Conservation (phyloP, 1,139 yeast genomes). For the Lodderomyces theae region DNA sequence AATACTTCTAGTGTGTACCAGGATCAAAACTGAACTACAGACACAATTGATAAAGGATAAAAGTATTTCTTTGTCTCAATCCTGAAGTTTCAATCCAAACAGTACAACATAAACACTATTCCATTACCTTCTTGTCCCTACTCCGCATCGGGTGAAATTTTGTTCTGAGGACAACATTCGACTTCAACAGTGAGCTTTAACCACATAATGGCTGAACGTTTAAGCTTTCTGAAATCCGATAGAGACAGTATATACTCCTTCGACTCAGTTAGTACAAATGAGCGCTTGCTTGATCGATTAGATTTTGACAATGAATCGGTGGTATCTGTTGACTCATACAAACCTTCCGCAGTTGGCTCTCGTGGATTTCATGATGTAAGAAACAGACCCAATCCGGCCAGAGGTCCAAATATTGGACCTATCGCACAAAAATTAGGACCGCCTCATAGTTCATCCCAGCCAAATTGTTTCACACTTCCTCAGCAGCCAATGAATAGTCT, state of each 20-base stretch:
- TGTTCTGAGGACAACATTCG: no score
- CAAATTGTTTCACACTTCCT: constrained; percentile 5
- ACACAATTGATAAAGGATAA: no score
- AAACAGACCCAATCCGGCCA: neutral
- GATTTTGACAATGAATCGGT: constrained; percentile 25
- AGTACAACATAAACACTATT: no score
- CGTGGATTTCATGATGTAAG: neutral
- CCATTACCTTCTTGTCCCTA: no score
- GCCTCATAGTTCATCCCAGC: neutral
- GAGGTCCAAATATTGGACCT: neutral
- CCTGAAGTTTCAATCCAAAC: no score
- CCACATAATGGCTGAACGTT: neutral
- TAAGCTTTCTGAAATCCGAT: constrained; percentile 7
- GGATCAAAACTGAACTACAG: no score
- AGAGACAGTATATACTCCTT: constrained; percentile 35
- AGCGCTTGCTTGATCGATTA: constrained; percentile 41
- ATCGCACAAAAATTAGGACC: neutral
- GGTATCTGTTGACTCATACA: neutral
- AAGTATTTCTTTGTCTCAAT: no score
- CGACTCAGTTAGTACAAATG: constrained; percentile 45
- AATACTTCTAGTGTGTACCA: no score
- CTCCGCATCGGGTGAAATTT: no score
- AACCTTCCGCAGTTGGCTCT: neutral
- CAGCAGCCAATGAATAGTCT: constrained; percentile 10
- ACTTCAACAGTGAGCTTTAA: no score